A percentile compares a stretch with the other conserved stretches of the same genome.
Conservation (phyloP, 306 rosid genomes). For the Dalbergia cultrata region DNA sequence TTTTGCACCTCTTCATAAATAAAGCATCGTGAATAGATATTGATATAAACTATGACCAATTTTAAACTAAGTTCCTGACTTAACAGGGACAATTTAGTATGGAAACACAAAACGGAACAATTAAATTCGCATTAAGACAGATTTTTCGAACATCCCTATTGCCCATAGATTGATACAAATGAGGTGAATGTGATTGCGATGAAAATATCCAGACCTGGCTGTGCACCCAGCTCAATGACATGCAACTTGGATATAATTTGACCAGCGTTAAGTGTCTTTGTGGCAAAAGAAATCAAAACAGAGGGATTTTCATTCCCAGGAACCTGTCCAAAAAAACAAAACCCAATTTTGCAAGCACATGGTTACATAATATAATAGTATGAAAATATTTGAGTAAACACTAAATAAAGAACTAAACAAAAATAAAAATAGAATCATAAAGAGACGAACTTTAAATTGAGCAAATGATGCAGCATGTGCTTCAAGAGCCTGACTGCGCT, state of each 20-base stretch:
- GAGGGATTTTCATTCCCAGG: conserved; percentile 96
- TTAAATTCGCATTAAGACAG: conserved; percentile 8
- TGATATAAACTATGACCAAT: conserved; percentile 22
- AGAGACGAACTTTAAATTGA: conserved; percentile 75
- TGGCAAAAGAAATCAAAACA: conserved; percentile 87
- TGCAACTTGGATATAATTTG: conserved; percentile 92
- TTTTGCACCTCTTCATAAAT: neutral
- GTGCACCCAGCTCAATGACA: conserved; percentile 98
- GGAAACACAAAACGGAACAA: conserved; percentile 30
- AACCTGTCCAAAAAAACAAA: conserved; percentile 61
- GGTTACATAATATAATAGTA: conserved; percentile 25
- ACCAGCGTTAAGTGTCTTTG: conserved; percentile 94
- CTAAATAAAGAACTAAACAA: conserved; percentile 12
- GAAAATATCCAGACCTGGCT: conserved; percentile 76
- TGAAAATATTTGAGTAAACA: conserved; percentile 35
- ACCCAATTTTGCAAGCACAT: conserved; percentile 30
- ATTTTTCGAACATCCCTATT: conserved; percentile 28
- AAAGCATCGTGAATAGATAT: neutral
- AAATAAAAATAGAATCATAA: neutral
- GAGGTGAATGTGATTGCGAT: conserved; percentile 18
- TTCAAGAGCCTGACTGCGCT: conserved; percentile 99
- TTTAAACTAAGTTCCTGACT: neutral
- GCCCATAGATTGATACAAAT: conserved; percentile 33
- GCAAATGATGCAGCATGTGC: conserved; percentile 99
- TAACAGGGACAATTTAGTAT: neutral